Base-by-base conservation (phyloP, 108 stramenopile species). In the Cyclotella sp. region DNA sequence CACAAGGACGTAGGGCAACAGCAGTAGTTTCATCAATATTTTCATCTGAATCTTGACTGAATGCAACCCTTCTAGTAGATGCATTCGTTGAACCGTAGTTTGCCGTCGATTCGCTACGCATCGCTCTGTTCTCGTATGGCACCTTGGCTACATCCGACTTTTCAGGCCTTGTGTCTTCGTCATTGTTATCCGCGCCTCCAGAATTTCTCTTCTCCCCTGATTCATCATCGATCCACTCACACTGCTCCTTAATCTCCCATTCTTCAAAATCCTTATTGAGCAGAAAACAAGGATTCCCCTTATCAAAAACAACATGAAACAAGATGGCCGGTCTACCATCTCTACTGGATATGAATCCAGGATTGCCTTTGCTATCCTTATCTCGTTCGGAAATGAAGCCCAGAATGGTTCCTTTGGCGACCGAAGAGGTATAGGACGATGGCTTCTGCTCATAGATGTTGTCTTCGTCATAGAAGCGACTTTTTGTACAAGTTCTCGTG, bases 241-340 rank as follows among this genome's bases (percentile, higher is more conserved):
- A 73, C 29, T 73, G 53, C 9, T 73, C 72, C 30, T 63, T 42
- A 21, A 73, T 34, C 63, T 74, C 73, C 49, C 49, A 74, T 29
- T 74, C 73, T 27, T 74, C 73, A 63, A 74, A 64, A 27, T 74
- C 73, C 29, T 54, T 42, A 24, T 62, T 62, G 29, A 73, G 19
- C 47, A 59, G 21, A 28, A 30, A 27, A 39, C 47, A 49, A 13
- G 63, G 63, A 62, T 64, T 28, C 18, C 44, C 58, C 12, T 54
- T 54, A 29, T 74, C 73, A 39, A 74, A 53, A n/a, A 44, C 63
- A 29, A 74, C 57, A 59, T 64, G 73, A 34, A 74, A 74, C 47
- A 74, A 44, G n/a, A 9, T 74, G 0, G 73, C 47, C 5, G 73
- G 73, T 13, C 24, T 41, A 0, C 73, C 73, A 18, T 58, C 29